Conservation (phyloP, 805 yeast genomes). For the Metschnikowia santaceciliae region DNA sequence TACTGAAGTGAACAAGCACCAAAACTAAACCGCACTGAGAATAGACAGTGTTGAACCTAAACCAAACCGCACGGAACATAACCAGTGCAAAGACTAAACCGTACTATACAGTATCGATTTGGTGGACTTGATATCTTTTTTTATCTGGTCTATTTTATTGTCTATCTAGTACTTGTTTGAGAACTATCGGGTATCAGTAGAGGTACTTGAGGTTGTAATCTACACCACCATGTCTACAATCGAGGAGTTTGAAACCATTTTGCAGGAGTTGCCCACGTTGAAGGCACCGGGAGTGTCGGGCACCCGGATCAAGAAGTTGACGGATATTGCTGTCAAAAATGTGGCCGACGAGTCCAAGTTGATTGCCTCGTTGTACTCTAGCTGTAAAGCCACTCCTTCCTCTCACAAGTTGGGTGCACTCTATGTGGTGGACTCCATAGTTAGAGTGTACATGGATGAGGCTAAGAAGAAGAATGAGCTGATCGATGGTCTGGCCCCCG, state of each 20-base stretch:
- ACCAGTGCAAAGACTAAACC: neutral
- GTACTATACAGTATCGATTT: neutral
- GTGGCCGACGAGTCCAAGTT: conserved; percentile 55
- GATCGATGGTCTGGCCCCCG: conserved; percentile 47
- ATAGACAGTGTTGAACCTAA: neutral
- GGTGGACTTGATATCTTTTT: neutral
- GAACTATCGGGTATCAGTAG: conserved; percentile 4
- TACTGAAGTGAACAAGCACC: neutral
- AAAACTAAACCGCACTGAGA: neutral
- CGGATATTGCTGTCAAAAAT: conserved; percentile 71
- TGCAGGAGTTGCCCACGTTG: conserved; percentile 50
- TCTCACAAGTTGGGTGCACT: conserved; percentile 87
- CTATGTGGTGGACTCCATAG: conserved; percentile 89
- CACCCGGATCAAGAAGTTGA: conserved; percentile 82
- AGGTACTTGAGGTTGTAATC: conserved; percentile 1
- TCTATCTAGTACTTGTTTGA: neutral
- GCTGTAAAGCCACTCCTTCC: conserved; percentile 69
- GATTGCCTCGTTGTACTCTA: conserved; percentile 54
- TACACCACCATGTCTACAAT: conserved; percentile 32
- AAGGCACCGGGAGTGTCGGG: conserved; percentile 95
- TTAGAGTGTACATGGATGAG: conserved; percentile 77
- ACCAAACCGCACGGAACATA: neutral
- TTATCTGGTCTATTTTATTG: neutral
- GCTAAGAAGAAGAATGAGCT: conserved; percentile 54
- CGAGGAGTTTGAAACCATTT: conserved; percentile 45